These are phyloP conservation scores for Poterioochromonas sp. DNA, from an alignment of 352 stramenopile genomes.

Conservation along the genomic window DNA sequence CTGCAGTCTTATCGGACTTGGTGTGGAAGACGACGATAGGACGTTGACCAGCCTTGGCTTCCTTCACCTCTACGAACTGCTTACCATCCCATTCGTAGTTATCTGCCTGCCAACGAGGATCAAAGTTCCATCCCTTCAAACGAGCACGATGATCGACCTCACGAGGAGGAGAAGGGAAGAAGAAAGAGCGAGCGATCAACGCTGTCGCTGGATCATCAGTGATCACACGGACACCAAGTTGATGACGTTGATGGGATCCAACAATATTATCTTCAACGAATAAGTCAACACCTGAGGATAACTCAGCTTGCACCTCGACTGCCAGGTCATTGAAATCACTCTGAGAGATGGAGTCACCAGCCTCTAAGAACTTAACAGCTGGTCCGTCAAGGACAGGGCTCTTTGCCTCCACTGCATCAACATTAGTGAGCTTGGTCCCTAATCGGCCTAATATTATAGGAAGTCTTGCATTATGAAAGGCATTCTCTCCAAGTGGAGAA, in stretches of 20 bases:
- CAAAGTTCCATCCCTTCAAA: background rate
- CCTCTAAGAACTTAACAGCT: background rate
- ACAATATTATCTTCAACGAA: background rate
- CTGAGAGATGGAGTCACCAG: background rate
- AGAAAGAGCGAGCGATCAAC: background rate
- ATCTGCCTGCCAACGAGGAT: background rate
- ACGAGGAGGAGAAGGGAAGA: background rate
- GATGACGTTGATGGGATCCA: background rate
- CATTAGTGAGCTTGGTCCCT: background rate
- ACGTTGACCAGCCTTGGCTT: background rate
- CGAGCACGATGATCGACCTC: constrained; percentile 5
- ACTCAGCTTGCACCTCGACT: background rate
- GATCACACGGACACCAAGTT: background rate
- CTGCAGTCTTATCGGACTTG: no score
- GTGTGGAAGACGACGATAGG: background rate
- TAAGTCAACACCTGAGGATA: background rate
- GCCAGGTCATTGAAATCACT: background rate
- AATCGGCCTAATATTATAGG: background rate
- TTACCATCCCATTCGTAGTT: background rate
- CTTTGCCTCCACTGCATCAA: background rate
- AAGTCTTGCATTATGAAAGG: background rate
- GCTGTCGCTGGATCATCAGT: background rate
- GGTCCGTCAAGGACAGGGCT: background rate
- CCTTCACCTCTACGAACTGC: background rate
- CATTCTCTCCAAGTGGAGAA: no score